Conservation (phyloP, 495 filamentous ascomycete species). For the Daldinia caldariorum region DNA sequence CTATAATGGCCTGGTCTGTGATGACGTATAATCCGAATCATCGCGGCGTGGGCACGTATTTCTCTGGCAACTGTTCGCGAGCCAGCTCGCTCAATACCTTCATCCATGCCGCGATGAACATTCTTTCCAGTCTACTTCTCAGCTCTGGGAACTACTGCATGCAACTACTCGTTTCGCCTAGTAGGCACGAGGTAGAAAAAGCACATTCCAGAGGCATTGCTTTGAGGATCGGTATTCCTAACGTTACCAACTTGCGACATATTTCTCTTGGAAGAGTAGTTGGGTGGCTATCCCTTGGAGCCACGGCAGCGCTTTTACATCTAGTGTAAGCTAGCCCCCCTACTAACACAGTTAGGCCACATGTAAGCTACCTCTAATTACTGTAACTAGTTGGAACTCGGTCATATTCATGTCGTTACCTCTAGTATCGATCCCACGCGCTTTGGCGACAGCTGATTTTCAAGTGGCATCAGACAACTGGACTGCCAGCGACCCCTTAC, state of each 20-base stretch:
- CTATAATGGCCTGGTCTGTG: not conserved
- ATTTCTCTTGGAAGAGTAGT: not conserved
- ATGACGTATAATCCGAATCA: not conserved
- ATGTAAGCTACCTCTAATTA: not conserved
- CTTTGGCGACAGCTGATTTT: not conserved
- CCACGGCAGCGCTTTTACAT: not conserved
- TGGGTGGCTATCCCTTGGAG: not conserved
- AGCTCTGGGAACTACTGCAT: not conserved
- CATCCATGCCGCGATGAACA: not conserved
- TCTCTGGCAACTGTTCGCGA: not conserved
- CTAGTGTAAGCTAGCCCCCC: not conserved
- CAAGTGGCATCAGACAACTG: not conserved
- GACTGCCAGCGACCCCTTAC: not conserved
- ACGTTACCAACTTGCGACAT: not conserved
- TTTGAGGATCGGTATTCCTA: not conserved
- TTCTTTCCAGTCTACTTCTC: not conserved
- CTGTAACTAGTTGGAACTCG: not conserved
- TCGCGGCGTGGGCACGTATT: constrained; percentile 8
- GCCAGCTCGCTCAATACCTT: not conserved
- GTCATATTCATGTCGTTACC: constrained; percentile 7
- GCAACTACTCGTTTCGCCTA: not conserved
- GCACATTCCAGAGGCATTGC: not conserved
- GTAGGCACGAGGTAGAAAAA: not conserved
- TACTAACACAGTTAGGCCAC: not conserved
- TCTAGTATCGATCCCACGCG: constrained; percentile 8